These are phyloP conservation scores for Wilhelminamyces savonicus DNA, from an alignment of 805 yeast species.

Conservation along the genomic window DNA sequence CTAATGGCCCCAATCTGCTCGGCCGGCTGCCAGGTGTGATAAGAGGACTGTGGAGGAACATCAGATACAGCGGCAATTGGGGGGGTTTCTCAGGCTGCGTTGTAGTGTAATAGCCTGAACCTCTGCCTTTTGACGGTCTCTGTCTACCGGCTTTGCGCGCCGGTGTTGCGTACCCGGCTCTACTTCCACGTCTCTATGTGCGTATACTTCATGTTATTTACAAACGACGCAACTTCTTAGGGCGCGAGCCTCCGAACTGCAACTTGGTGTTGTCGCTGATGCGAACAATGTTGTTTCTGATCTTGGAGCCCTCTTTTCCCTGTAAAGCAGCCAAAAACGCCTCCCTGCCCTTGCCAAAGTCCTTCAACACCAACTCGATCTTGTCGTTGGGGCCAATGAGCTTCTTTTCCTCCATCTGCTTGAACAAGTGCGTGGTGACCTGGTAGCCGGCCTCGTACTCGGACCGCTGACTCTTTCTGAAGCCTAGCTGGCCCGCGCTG, in stretches of 20 bases:
- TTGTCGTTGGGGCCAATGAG: constrained; percentile 46
- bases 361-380: constrained; percentile 71
- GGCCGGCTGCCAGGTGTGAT: too few relatives aligned
- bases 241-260: constrained; percentile 88
- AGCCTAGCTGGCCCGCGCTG: constrained; percentile 83
- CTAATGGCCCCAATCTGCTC: too few relatives aligned
- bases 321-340: constrained; percentile 79
- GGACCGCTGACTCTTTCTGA: constrained; percentile 82
- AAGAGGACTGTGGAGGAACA: too few relatives aligned
- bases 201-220: constrained; percentile 26
- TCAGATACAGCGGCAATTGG: too few relatives aligned
- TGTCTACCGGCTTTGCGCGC: too few relatives aligned
- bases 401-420: constrained; percentile 58
- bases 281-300: constrained; percentile 63
- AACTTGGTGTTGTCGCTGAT: constrained; percentile 74
- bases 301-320: constrained; percentile 78
- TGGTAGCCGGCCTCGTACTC: constrained; percentile 93
- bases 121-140: too few relatives aligned
- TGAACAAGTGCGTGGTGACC: constrained; percentile 67
- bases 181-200: too few relatives aligned
- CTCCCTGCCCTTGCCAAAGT: constrained; percentile 84
- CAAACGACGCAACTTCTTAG: constrained; percentile 77
- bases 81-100: too few relatives aligned
- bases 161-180: too few relatives aligned
- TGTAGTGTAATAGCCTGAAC: too few relatives aligned